phyloP scores from a whole-genome alignment of 177 flowering plant genomes.

The Vitis hybrid region DNA sequence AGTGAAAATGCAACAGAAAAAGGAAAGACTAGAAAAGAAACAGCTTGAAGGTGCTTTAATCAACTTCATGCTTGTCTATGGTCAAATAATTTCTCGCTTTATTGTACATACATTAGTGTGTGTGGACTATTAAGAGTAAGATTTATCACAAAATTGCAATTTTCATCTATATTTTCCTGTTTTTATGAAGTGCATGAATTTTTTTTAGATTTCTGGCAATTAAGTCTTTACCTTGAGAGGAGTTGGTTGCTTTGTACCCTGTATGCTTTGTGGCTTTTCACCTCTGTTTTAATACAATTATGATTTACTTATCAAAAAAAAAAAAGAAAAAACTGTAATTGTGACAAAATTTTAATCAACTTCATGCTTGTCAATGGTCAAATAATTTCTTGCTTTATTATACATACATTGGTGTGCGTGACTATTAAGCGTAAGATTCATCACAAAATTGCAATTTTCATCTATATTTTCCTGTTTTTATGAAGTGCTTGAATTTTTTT shows the following conservation, averaged over 20 bases:
- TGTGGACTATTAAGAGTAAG: no score
- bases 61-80: not conserved
- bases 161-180: not conserved
- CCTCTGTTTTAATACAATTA: no score
- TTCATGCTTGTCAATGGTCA: not conserved
- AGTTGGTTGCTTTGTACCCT: no score
- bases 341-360: not conserved
- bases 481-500: not conserved
- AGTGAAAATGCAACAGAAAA: conserved; percentile 38
- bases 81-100: not conserved
- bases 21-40: conserved; percentile 44
- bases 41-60: conserved; percentile 48
- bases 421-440: no score
- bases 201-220: not conserved
- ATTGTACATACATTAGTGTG: not conserved
- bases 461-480: not conserved
- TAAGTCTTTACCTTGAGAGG: no score
- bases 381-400: not conserved
- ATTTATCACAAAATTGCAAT: not conserved
- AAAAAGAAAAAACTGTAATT: no score
- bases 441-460: not conserved
- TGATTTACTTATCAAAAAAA: no score
- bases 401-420: not conserved
- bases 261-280: no score
- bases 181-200: no score